Evolutionary conservation across 2,329 filamentous ascomycete species (phyloP), one percentile per base, ranked within the genome.

Genomic region (Talaromyces verruculosus): DNA sequence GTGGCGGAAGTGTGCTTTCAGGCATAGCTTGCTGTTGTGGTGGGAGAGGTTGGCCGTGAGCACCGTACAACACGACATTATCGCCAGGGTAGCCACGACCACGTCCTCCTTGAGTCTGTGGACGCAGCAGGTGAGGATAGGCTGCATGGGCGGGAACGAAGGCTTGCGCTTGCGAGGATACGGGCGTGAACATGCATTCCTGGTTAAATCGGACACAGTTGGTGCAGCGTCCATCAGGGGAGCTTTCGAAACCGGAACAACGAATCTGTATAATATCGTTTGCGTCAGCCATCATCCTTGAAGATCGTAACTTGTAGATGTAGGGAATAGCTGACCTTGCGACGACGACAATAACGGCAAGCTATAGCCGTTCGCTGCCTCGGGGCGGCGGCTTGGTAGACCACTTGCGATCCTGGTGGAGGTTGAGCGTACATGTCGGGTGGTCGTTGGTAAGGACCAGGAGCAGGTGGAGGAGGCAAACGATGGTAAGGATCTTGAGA

Each of bases 131-230:
- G 71, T 84, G 80, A 17, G 84, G 84, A 68, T 85, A 90, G 66
- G 88, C 87, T 6, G 89, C 88, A 74, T 91, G 88, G 10, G 88
- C 89, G 7, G 89, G 89, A 39, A 91, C 89, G 73, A 91, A 91
- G 11, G 89, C 89, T 76, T 91, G 89, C 8, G 88, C 87, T 78
- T 91, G 89, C 11, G 88, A 89, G 3, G 88, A 91, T 28, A 92
- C 89, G 2, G 89, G 89, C 0, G 89, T 91, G 77, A 92, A 92
- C 77, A 92, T 87, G 78, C 89, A 92, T 74, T 91, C 88, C 77
- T 91, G 89, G 69, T 89, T 89, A 79, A 91, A 92, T 58, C 89
- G 84, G 69, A 88, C 83, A 74, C 89, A 92, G 76, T 91, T 91
- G 72, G 84, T 86, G 81, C 89, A 92, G 67, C 88, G 86, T 67